These are phyloP conservation scores for Rhododendron ferrugineum DNA, from an alignment of 148 eudicot species.

Conservation along the genomic window DNA sequence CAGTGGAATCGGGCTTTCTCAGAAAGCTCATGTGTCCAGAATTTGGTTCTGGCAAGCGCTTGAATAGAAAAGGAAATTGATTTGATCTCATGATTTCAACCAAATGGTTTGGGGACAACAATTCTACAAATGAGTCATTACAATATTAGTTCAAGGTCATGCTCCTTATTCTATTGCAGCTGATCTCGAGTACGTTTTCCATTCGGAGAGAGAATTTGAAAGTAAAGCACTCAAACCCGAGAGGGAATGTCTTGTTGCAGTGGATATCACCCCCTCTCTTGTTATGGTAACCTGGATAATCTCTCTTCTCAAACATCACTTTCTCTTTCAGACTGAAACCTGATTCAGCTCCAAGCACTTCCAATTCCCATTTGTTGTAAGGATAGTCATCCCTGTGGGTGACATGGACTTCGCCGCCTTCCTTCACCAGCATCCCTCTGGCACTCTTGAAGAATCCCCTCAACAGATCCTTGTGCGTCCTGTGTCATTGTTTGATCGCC, in stretches of 20 bases:
- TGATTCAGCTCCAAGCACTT: slow-evolving; percentile 6
- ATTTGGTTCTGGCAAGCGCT: no score
- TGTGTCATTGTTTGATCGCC: neutral
- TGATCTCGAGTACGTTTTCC: neutral
- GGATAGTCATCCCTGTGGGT: slow-evolving; percentile 24
- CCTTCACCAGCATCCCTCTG: slow-evolving; percentile 21
- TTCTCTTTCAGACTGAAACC: slow-evolving; percentile 18
- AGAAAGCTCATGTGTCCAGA: no score
- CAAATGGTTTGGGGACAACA: neutral
- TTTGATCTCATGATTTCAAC: neutral
- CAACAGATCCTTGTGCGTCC: slow-evolving; percentile 22
- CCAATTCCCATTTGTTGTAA: slow-evolving; percentile 20
- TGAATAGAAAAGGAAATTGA: no score
- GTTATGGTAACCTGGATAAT: slow-evolving; percentile 30
- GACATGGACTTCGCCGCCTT: slow-evolving; percentile 28
- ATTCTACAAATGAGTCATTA: no score
- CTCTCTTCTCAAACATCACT: slow-evolving; percentile 3
- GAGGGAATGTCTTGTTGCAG: slow-evolving; percentile 12
- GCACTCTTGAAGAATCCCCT: slow-evolving; percentile 22
- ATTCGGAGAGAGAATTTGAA: slow-evolving; percentile 3
- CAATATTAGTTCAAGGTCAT: neutral
- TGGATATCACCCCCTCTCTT: slow-evolving; percentile 24
- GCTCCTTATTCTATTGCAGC: neutral
- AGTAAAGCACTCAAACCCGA: neutral
- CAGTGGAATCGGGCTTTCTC: no score